Evolutionary conservation across 2,329 filamentous ascomycete genomes (phyloP), one percentile per base, ranked within the genome.

Genomic region (Oidium heveae): DNA sequence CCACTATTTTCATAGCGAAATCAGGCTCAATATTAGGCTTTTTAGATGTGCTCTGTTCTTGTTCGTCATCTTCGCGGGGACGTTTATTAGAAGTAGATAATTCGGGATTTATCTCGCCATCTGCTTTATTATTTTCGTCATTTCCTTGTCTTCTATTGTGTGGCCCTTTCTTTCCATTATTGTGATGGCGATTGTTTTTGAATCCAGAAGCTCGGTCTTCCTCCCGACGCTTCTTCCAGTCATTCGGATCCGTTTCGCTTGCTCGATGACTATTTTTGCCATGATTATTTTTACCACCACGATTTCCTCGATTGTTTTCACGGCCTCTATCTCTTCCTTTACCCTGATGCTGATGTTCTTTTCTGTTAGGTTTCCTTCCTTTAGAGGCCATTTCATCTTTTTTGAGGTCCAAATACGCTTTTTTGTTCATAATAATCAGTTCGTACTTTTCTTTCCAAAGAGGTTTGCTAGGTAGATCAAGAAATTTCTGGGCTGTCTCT

Each of bases 361-460:
- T 50, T 47, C 56, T 58, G 56, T 62, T 71, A 77, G 82, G 77
- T 65, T 79, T 71, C 51, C 86, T 71, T 63, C 78, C 79, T 57
- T 85, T 84, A 46, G 79, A 74, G 61, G 77, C 73, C 62, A 89
- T 88, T 39, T 84, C 76, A 55, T 79, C 70, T 56, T 73, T 74
- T 72, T 89, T 89, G 67, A 81, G 77, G n/a, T 82, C 74, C 60
- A 84, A 82, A 68, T 98, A 98, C 18, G 79, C 83, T 63, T 78
- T 77, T 80, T 98, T 98, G 68, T 79, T 80, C 79, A 86, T 88
- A 70, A 91, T 81, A 65, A 80, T 71, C 53, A 96, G 74, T 36
- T 86, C 80, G 60, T 84, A 74, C 37, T 61, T 57, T 53, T 75
- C 87, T 67, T 94, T 80, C 79, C 80, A 98, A 66, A 81, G 77